Base-by-base conservation (phyloP, 2,329 filamentous ascomycete species). In the Nemania sp. region DNA sequence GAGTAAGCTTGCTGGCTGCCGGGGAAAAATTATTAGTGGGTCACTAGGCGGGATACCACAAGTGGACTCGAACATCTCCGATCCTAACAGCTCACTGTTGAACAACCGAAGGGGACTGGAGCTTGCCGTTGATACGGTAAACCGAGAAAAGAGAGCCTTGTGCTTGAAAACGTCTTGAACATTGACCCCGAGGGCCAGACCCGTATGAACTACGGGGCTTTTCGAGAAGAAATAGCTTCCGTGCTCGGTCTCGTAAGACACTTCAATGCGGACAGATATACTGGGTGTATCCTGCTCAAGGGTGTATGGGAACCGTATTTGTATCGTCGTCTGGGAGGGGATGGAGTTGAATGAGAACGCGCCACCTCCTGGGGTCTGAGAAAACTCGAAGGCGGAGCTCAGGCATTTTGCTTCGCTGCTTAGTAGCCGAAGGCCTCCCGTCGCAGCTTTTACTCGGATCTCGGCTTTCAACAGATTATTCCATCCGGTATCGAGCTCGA, bases 141-240 rank as follows among this genome's bases (percentile, higher is more conserved):
- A 99, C 8, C 88, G 87, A 0, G 92, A 97, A 66, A 94, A 94
- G 0, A 97, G 78, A 0, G 84, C 80, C 6, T 85, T 76, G 59
- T 90, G 84, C 68, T 96, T 96, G 77, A 97, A 97, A 23, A 95
- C 84, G 64, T 99, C 94, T 65, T 97, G 92, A 5, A 99, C 94
- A 61, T 97, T 97, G 58, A 99, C 94, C 3, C 93, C 92, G 3
- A 99, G 79, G 0, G 91, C 90, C 4, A 99, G 77, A 1, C 88
- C 81, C 1, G 94, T 87, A 2, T 86, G 81, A 17, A 95, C 78
- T 3, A 79, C 82, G 17, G 82, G 80, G 6, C 80, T 78, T 14
- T 80, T 82, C 14, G 83, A 80, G 67, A 86, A 88, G 49, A 79
- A 77, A 60, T 90, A 89, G 6, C 75, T 77, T 2, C 86, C 88